Evolutionary conservation across 768 basidiomycete genomes (phyloP), one percentile per base, ranked within the genome.

Genomic region (Kwoniella dendrophila): DNA sequence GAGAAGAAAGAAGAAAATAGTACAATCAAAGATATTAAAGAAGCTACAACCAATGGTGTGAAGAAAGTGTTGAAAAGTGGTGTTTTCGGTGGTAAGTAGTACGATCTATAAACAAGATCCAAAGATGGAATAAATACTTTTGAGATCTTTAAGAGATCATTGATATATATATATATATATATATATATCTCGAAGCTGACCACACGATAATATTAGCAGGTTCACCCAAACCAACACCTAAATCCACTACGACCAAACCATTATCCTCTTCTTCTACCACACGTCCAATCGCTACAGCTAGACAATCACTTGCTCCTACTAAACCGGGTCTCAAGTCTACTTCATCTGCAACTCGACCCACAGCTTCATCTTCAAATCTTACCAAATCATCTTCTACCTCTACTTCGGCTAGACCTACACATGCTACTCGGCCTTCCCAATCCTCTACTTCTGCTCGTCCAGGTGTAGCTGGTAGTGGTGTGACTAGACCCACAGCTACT

Each of bases 11-110:
- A 52, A 16, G 59, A 60, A 12, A 43, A 47, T 27, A 55, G 56
- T 38, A 24, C 40, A 45, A 45, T 62, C 3, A 34, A n/a, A 18
- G 41, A 22, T 7, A 47, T 53, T 45, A 62, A 62, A 45, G 45
- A 43, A 12, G 50, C 56, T 41, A 62, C 62, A n/a, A n/a, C n/a
- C 40, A 68, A 63, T 22, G 71, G 67, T 29, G 71, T 73, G 5
- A 68, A 63, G 49, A 68, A 68, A 53, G 71, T 73, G 22, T 49
- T 73, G 30, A 73, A 67, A 41, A 67, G 55, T 45, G 71, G 71
- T 20, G 66, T 73, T 18, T 73, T 73, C 59, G 71, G 71, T 41
- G 58, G 66, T 67, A 30, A 53, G 68, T 56, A n/a, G n/a, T n/a
- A n/a, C n/a, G n/a, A n/a, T n/a, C n/a, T n/a, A n/a, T n/a, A n/a